Conservation (phyloP, 805 yeast genomes). For the Yamadazyma kitorensis region DNA sequence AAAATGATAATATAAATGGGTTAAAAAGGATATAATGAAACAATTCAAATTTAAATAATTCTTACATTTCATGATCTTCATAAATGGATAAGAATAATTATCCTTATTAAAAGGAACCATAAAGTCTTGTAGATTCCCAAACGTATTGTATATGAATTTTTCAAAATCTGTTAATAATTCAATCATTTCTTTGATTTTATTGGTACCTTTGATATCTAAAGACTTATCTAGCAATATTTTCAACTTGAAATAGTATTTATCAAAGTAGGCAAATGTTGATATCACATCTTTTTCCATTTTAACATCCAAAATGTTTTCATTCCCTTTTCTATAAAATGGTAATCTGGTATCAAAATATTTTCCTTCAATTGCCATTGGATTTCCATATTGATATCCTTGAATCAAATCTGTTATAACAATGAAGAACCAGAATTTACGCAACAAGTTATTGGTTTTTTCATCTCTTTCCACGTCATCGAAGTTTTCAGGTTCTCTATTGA, state of each 20-base stretch:
- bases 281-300: constrained; percentile 37
- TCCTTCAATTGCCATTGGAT: constrained; percentile 27
- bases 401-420: constrained; percentile 26
- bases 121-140: constrained; percentile 23
- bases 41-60: constrained; percentile 25
- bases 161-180: constrained; percentile 35
- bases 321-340: constrained; percentile 34
- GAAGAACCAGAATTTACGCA: constrained; percentile 38
- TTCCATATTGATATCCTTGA: constrained; percentile 32
- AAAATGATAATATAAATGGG: constrained; percentile 39
- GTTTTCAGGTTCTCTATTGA: constrained; percentile 64
- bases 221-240: constrained; percentile 22
- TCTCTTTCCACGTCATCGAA: constrained; percentile 30
- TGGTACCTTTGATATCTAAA: constrained; percentile 17
- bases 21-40: constrained; percentile 26
- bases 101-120: constrained; percentile 18
- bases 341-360: constrained; percentile 27
- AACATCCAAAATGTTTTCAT: constrained; percentile 30
- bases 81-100: constrained; percentile 17
- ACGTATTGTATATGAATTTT: constrained; percentile 23
- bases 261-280: constrained; percentile 25
- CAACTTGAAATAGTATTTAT: constrained; percentile 25
- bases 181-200: constrained; percentile 19
- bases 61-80: constrained; percentile 25
- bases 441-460: constrained; percentile 21